These are phyloP conservation scores for Scutellaria barbata DNA, from an alignment of 257 asterid species.

Conservation along the genomic window DNA sequence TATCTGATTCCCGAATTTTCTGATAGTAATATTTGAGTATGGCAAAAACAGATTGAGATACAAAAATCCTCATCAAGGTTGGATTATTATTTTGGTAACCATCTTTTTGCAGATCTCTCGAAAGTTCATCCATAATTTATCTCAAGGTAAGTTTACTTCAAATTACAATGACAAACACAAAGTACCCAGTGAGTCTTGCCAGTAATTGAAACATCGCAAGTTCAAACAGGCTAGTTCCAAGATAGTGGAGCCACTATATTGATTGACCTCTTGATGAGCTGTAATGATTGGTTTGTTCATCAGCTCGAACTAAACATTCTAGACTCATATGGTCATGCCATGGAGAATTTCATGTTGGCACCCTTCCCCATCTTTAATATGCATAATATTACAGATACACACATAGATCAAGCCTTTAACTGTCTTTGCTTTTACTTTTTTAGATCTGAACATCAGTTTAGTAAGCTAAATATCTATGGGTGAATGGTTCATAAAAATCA, in stretches of 20 bases:
- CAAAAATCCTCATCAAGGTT: too few relatives aligned
- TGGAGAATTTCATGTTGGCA: neutral
- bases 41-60: neutral
- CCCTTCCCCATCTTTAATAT: neutral
- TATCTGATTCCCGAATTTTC: neutral
- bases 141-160: too few relatives aligned
- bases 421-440: neutral
- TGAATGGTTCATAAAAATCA: conserved; percentile 12
- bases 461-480: neutral
- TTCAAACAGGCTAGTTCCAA: too few relatives aligned
- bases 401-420: neutral
- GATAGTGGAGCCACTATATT: too few relatives aligned
- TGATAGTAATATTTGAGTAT: neutral
- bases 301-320: neutral
- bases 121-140: too few relatives aligned
- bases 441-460: neutral
- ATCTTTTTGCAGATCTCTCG: too few relatives aligned
- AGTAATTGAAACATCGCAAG: too few relatives aligned
- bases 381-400: neutral
- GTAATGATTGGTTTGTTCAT: too few relatives aligned
- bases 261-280: neutral
- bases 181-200: too few relatives aligned
- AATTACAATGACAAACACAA: too few relatives aligned
- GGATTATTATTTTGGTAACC: too few relatives aligned
- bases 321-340: neutral